Evolutionary conservation across 176 grass and related monocot species (phyloP).

Genomic region (Aechmea fasciata): DNA sequence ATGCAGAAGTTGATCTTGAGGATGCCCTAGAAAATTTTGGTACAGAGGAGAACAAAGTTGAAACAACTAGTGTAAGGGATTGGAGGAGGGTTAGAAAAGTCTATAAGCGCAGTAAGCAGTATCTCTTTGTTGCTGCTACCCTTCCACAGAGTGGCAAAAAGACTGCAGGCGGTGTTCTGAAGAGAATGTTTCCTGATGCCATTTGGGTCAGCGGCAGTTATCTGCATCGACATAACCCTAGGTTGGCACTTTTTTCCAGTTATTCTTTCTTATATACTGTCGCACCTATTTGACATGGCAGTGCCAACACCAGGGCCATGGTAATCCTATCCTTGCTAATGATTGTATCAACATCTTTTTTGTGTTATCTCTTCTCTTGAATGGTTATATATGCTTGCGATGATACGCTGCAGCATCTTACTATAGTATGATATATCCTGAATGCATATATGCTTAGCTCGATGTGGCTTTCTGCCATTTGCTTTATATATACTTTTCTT

Average conservation of each 20-base stretch:
- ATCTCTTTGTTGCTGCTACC: constrained; percentile 89
- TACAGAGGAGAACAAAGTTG: constrained; percentile 23
- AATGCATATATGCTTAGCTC: too few relatives aligned
- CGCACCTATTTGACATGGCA: constrained; percentile 1
- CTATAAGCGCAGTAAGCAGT: constrained; percentile 87
- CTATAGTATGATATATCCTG: too few relatives aligned
- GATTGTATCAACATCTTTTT: too few relatives aligned
- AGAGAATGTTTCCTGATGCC: constrained; percentile 86
- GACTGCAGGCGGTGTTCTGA: constrained; percentile 85
- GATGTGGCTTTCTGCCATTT: too few relatives aligned
- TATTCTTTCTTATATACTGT: not conserved
- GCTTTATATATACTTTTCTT: not conserved
- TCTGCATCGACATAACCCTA: constrained; percentile 81
- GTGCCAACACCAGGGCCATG: too few relatives aligned
- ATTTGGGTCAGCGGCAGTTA: constrained; percentile 75
- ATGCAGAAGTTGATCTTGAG: constrained; percentile 35
- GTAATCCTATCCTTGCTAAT: too few relatives aligned
- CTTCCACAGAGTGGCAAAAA: constrained; percentile 81
- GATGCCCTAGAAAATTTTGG: constrained; percentile 23
- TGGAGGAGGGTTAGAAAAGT: constrained; percentile 88
- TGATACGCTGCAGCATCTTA: too few relatives aligned
- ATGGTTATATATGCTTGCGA: too few relatives aligned
- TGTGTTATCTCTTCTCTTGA: too few relatives aligned
- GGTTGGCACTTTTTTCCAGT: constrained; percentile 34
- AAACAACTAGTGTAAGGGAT: constrained; percentile 24